Evolutionary conservation across 228 moss, liverwort and hornwort genomes (phyloP), one percentile per base, ranked within the genome.

Genomic region (Sphagnum fallax): DNA sequence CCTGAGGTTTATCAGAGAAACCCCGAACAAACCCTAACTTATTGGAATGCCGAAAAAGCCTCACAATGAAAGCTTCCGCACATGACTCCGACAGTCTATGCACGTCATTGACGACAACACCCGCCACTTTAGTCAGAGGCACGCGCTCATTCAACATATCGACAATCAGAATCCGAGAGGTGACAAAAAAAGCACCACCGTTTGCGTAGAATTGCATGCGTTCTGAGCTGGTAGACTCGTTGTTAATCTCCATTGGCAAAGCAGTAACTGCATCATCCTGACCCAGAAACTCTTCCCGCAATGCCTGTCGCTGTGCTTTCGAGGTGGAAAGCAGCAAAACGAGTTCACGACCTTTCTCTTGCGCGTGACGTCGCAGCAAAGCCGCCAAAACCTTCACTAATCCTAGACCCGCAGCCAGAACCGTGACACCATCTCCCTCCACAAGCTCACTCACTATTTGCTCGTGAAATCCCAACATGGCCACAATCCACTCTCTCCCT

Each of bases 111-210:
- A 98, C 89, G 0, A 94, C 63, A 49, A 98, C 92, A 61, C 98
- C 98, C 6, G 92, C 79, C 16, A 98, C 80, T 68, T 84, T 90
- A 11, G 75, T 60, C 7, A 98, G 80, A 4, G 98, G 94, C 64
- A 98, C 98, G 61, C 94, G 89, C 60, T 92, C 98, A 75, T 94
- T 98, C 61, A 98, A 80, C 89, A 98, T 90, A 73, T 98, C 98
- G 61, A 98, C 98, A 63, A 98, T 94, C 61, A 98, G 69, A 78
- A 98, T 98, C 63, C 94, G 72, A 6, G 98, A 94, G 12, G 98
- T 98, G 77, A 98, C 94, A 11, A 92, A 85, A 63, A 83, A 98
- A 6, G 85, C 84, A 60, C 98, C 98, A 9, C 92, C 98, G 75
- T 84, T 81, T 60, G 66, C 72, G 78, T 98, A 98, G 64, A 88